Percentiles rank a stretch among this genome's conserved stretches.
Conservation (phyloP, 345 rosid species). For the Carallia brachiata region DNA sequence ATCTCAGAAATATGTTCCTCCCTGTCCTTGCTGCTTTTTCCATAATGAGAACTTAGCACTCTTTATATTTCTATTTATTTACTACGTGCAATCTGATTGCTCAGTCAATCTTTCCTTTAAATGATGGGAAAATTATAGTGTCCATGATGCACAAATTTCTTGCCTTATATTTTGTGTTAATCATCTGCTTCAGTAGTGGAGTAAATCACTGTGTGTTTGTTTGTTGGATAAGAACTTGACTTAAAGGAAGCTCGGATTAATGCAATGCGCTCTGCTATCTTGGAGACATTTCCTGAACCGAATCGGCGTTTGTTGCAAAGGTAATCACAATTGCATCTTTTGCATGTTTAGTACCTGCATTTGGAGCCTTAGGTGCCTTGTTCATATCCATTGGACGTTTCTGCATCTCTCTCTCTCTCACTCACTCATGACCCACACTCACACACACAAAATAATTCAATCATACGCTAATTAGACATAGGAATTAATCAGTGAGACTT, state of each 20-base stretch:
- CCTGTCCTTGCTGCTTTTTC: too few relatives aligned
- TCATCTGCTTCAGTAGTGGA: neutral
- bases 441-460: too few relatives aligned
- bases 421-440: too few relatives aligned
- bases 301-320: constrained; percentile 89
- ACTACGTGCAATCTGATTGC: too few relatives aligned
- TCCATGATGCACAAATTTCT: neutral
- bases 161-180: neutral
- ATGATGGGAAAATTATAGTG: too few relatives aligned
- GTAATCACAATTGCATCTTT: constrained; percentile 24
- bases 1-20: too few relatives aligned
- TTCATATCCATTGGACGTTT: neutral
- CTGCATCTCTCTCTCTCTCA: too few relatives aligned
- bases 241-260: constrained; percentile 73
- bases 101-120: too few relatives aligned
- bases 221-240: constrained; percentile 63
- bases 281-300: constrained; percentile 98
- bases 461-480: too few relatives aligned
- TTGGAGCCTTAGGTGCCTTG: neutral
- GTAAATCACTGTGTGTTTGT: neutral
- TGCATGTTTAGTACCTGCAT: neutral
- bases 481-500: too few relatives aligned
- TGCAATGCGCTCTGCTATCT: constrained; percentile 83
- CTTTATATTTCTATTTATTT: too few relatives aligned
- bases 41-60: too few relatives aligned